Conservation (phyloP, 306 rosid genomes). For the Castanopsis chinensis region DNA sequence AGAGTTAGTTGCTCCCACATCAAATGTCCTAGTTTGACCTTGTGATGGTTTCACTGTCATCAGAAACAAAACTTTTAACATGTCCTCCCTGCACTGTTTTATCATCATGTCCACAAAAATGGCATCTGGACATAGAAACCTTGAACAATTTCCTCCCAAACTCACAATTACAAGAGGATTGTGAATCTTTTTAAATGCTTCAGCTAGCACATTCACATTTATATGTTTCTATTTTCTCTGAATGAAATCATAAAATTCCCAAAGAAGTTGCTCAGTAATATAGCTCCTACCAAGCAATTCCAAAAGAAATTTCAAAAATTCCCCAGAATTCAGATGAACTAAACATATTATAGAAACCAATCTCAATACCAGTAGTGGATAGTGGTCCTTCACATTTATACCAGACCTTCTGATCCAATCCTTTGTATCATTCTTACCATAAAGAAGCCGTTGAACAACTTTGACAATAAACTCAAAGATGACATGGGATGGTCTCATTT, state of each 20-base stretch:
- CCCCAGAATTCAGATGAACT: conserved; percentile 36
- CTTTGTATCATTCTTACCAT: not conserved
- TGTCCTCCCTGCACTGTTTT: no score
- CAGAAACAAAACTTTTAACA: conserved; percentile 36
- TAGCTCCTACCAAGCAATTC: conserved; percentile 17
- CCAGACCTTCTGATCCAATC: conserved; percentile 41
- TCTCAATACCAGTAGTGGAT: conserved; percentile 41
- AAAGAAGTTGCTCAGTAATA: conserved; percentile 33
- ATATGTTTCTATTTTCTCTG: conserved; percentile 8
- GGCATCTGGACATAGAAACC: no score
- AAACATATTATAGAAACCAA: conserved; percentile 41
- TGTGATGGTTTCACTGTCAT: not conserved
- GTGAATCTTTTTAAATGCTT: no score
- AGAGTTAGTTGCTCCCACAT: conserved; percentile 4
- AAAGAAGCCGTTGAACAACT: conserved; percentile 23
- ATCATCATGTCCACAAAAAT: no score
- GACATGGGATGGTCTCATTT: not conserved
- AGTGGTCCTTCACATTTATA: conserved; percentile 1
- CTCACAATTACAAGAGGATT: conserved; percentile 53
- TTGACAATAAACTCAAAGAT: conserved; percentile 8
- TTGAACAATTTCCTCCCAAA: not conserved
- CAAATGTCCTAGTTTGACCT: not conserved
- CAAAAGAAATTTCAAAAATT: conserved; percentile 7
- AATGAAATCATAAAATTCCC: conserved; percentile 30
- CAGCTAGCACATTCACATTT: conserved; percentile 35